Conservation (phyloP, 2,329 filamentous ascomycete genomes). For the Ilyonectria destructans region DNA sequence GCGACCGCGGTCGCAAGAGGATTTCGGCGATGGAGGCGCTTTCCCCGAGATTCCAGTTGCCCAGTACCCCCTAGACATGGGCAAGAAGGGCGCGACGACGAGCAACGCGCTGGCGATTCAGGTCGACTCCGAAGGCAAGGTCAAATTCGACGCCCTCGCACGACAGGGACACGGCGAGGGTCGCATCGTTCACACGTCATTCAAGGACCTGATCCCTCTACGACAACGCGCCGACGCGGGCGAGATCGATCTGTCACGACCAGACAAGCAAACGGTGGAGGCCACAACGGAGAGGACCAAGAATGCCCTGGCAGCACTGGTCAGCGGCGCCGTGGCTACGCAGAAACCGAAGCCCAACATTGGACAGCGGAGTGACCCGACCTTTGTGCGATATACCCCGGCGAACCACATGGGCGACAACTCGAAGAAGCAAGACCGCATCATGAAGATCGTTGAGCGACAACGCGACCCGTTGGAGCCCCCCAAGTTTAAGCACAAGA, state of each 20-base stretch:
- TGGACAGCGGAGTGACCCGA: slow-evolving; percentile 85
- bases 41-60: slow-evolving; percentile 95
- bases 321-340: slow-evolving; percentile 88
- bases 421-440: slow-evolving; percentile 90
- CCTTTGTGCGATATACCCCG: slow-evolving; percentile 95
- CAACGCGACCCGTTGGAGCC: slow-evolving; percentile 97
- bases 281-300: slow-evolving; percentile 91
- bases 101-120: slow-evolving; percentile 95
- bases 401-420: slow-evolving; percentile 96
- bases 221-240: slow-evolving; percentile 94
- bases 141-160: slow-evolving; percentile 97
- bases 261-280: slow-evolving; percentile 86
- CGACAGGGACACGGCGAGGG: slow-evolving; percentile 88
- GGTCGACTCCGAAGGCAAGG: slow-evolving; percentile 91
- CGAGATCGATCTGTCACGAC: slow-evolving; percentile 89
- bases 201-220: slow-evolving; percentile 96
- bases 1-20: slow-evolving; percentile 89
- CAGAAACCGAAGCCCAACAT: slow-evolving; percentile 98
- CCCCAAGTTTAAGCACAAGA: slow-evolving; percentile 99
- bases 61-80: slow-evolving; percentile 97
- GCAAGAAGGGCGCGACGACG: slow-evolving; percentile 79
- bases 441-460: slow-evolving; percentile 98
- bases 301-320: slow-evolving; percentile 85
- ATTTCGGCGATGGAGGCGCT: slow-evolving; percentile 96
- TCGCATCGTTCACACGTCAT: slow-evolving; percentile 92